Evolutionary conservation across 1,284 basidiomycete genomes (phyloP), one percentile per base, ranked within the genome.

Genomic region (Trichosporon ovoides): DNA sequence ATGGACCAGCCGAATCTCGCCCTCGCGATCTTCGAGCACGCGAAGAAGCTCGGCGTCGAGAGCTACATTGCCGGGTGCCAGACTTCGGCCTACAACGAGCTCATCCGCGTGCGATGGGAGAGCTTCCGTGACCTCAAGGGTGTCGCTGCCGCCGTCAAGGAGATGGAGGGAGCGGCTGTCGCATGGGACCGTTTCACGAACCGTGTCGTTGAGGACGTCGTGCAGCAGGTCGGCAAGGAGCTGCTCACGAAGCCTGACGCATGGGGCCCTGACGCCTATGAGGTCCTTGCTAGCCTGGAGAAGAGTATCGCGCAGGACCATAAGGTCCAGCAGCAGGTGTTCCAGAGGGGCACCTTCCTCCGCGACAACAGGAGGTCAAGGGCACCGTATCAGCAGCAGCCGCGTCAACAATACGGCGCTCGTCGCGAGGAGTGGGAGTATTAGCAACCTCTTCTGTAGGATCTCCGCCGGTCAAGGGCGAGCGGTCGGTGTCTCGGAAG

Each of bases 41-140:
- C 89, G 0, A 83, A 84, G 49, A 81, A 82, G 35, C 81, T 85
- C 5, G 89, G 87, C 3, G 81, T 87, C 52, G 80, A 85, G 7
- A 89, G 87, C 3, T 93, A 88, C 71, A 86, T 92, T 24, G 87
- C 88, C 68, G 91, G 90, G 3, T 94, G 91, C 73, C 87, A 88
- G 6, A 88, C 89, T 0, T 81, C 81, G 4, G 87, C 85, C 1
- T 94, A 93, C 77, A 91, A 92, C 73, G 88, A 93, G 74, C 81
- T 91, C 33, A 82, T 94, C 40, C 79, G 83, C 64, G 88, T 87
- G 13, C 84, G 84, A 28, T 94, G 91, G 91, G 77, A 78, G n/a
- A 84, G 81, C 59, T 91, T 92, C 80, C 82, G 83, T 16, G 89
- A 94, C 75, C 76, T 92, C 34, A 81, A 82, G 48, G 88, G 86